Base-by-base conservation (phyloP, 441 rosid genomes). In the Syzygium malaccense region DNA sequence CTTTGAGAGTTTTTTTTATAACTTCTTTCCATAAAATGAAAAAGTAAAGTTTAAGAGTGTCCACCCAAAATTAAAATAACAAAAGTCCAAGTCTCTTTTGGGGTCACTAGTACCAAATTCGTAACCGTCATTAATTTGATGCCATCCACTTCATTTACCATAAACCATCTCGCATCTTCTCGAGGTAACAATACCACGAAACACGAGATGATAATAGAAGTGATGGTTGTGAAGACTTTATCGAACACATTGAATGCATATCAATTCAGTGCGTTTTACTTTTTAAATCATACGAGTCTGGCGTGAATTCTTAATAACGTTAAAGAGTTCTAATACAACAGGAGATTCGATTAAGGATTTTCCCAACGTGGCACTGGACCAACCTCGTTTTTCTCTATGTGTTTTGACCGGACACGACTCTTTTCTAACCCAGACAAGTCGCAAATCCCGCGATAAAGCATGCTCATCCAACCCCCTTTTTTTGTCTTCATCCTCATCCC, bases 181-280 rank as follows among this genome's bases (percentile, higher is more conserved):
- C 14, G 9, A 56, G 28, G 60, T 23, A 57, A 57, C 62, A 25
- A 57, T 13, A 57, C 14, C 4, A 2, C 10, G 20, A 55, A 55
- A 55, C 58, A 55, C 4, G 58, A 8, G 57, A 19, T 19, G 57
- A 20, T 25, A 20, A 19, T 0, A 19, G 25, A 4, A 19, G 58
- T 3, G 26, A 20, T 4, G 10, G 8, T 4, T 9, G 4, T 0
- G 11, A 8, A 55, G 58, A 20, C 11, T 2, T 19, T 19, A 20
- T 55, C 8, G 57, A 19, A 10, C 1, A 23, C 23, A 4, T 55
- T 18, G 9, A 10, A 19, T 8, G 9, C 19, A 55, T 20, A 7
- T 4, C 11, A 19, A 25, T 55, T 25, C 2, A 20, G 25, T 20
- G 9, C 4, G 11, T 55, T 55, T 8, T 4, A 20, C 11, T 55